phyloP scores from a whole-genome alignment of 2,329 filamentous ascomycete species.

The Cladophialophora immunda region DNA sequence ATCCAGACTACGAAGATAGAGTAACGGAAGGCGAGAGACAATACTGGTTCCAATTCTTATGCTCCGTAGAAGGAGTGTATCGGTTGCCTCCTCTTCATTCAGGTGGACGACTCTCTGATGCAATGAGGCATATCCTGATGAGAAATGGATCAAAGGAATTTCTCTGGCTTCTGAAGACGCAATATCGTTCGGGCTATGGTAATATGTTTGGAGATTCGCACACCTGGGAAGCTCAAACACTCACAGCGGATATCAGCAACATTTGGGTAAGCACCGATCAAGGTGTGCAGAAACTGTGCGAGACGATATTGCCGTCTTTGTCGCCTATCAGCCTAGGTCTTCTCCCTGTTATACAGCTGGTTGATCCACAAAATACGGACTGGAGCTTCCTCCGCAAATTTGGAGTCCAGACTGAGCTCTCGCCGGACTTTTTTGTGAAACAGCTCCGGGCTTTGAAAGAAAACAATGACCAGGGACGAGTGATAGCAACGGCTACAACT shows the following conservation, averaged over 20 bases:
- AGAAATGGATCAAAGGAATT: constrained; percentile 26
- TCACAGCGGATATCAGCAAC: constrained; percentile 23
- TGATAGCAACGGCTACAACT: constrained; percentile 6
- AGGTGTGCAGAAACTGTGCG: constrained; percentile 24
- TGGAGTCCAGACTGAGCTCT: constrained; percentile 25
- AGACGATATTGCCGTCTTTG: constrained; percentile 25
- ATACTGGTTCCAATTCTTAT: constrained; percentile 21
- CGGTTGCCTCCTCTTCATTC: constrained; percentile 20
- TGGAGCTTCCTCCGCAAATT: constrained; percentile 25
- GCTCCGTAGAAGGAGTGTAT: constrained; percentile 14
- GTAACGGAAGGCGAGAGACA: constrained; percentile 11
- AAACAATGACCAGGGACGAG: constrained; percentile 10
- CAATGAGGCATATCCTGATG: constrained; percentile 24
- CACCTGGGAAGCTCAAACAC: constrained; percentile 7
- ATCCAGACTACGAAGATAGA: constrained; percentile 24
- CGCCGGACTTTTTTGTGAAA: constrained; percentile 22
- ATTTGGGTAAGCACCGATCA: constrained; percentile 20
- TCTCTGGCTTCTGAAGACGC: constrained; percentile 22
- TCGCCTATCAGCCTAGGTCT: constrained; percentile 18
- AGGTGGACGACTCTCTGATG: constrained; percentile 20
- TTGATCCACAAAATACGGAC: constrained; percentile 18
- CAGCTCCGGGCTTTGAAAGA: constrained; percentile 27
- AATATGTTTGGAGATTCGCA: constrained; percentile 8
- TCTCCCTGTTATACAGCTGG: constrained; percentile 23
- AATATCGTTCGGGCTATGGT: constrained; percentile 19